phyloP scores from a whole-genome alignment of 208 protist species.

The Acanthamoeba castellanii region DNA sequence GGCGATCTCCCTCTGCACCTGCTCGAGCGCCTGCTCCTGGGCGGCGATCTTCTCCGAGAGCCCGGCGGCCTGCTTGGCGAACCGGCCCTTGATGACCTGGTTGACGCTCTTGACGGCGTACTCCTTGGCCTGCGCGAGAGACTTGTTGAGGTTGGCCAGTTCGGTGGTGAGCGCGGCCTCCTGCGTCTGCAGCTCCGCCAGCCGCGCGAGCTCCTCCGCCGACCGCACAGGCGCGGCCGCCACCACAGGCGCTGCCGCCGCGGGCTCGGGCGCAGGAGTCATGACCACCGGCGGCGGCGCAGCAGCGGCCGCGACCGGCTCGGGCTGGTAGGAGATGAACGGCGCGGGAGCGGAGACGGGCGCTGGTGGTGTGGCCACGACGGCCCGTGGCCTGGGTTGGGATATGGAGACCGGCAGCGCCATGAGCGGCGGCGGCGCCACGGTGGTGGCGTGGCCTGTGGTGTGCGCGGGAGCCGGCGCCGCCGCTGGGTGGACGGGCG shows the following conservation, averaged over 20 bases:
- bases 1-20: neutral
- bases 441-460: neutral
- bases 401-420: neutral
- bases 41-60: constrained; percentile 18
- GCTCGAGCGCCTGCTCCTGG: neutral
- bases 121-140: neutral
- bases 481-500: neutral
- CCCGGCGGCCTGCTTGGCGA: neutral
- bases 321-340: no score
- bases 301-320: no score
- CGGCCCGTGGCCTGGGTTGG: neutral
- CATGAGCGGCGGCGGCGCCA: constrained; percentile 47
- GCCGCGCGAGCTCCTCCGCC: neutral
- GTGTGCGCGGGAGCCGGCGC: neutral
- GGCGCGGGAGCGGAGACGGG: no score
- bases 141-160: constrained; percentile 53
- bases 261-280: neutral
- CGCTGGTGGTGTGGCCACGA: neutral
- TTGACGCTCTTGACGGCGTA: constrained; percentile 17
- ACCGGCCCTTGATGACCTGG: constrained; percentile 7
- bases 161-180: neutral
- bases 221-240: neutral
- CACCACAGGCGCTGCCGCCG: neutral
- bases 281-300: neutral
- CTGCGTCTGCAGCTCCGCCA: constrained; percentile 33